phyloP scores from a whole-genome alignment of 345 rosid species.

The Eucalyptus victrix region DNA sequence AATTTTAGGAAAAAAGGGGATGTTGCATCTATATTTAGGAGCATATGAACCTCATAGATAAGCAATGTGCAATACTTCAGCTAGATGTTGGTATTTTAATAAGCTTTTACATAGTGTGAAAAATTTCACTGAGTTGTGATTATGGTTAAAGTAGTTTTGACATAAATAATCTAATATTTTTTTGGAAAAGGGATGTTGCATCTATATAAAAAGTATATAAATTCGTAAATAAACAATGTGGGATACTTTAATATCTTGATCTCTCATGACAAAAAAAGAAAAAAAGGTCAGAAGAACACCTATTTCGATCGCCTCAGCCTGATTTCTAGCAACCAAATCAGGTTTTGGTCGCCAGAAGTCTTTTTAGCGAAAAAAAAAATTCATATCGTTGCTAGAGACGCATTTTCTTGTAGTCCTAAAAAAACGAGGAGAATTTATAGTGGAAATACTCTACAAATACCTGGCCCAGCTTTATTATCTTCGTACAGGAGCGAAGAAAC shows the following conservation, averaged over 20 bases:
- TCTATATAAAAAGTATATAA: not conserved
- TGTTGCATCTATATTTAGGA: not conserved
- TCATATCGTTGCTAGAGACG: not conserved
- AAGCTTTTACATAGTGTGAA: not conserved
- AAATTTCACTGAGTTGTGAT: not conserved
- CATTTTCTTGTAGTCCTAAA: not conserved
- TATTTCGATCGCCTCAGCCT: not conserved
- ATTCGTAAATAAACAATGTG: not conserved
- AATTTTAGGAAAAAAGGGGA: no score
- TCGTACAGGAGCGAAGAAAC: not conserved
- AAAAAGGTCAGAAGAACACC: not conserved
- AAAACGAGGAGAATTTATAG: not conserved
- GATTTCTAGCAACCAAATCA: not conserved
- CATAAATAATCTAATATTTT: not conserved
- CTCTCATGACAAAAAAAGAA: not conserved
- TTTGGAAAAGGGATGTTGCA: not conserved
- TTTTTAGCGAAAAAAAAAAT: not conserved
- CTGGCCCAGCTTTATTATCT: not conserved
- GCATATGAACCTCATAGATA: not conserved
- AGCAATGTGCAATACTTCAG: not conserved
- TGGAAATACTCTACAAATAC: not conserved
- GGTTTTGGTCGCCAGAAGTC: not conserved
- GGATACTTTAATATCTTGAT: not conserved
- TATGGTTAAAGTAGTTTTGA: not conserved
- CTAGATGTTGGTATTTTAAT: no score